Evolutionary conservation across 352 stramenopile genomes (phyloP).

Genomic region (Phytopythium cucurbitacearum): DNA sequence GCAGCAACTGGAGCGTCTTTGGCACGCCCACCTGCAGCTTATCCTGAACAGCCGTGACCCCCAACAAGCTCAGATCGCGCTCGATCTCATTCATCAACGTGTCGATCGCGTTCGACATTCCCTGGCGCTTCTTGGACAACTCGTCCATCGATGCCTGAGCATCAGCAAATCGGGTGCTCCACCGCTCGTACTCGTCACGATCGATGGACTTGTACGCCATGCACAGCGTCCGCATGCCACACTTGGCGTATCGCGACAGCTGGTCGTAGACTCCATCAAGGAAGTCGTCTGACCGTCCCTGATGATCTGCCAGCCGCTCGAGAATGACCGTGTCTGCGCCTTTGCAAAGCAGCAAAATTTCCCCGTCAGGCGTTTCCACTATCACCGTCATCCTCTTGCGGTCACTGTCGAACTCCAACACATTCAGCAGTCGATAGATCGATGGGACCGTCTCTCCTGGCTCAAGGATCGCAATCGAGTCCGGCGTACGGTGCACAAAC

Average conservation of each 20-base stretch:
- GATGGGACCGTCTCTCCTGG: conserved; percentile 21
- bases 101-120: conserved; percentile 64
- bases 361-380: conserved; percentile 63
- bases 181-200: conserved; percentile 42
- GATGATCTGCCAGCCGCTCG: conserved; percentile 44
- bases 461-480: conserved; percentile 51
- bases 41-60: conserved; percentile 92
- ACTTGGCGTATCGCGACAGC: conserved; percentile 60
- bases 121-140: conserved; percentile 64
- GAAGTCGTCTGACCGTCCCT: conserved; percentile 10
- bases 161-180: conserved; percentile 49
- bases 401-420: conserved; percentile 97
- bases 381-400: conserved; percentile 98
- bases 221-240: conserved; percentile 76
- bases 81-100: conserved; percentile 84
- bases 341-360: conserved; percentile 71
- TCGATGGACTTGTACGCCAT: conserved; percentile 62
- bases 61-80: conserved; percentile 67
- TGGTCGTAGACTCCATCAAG: conserved; percentile 30
- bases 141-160: conserved; percentile 66
- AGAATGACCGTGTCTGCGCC: conserved; percentile 82
- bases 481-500: conserved; percentile 71
- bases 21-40: conserved; percentile 91
- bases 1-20: conserved; percentile 78
- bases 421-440: conserved; percentile 88